Percentiles rank a stretch among this genome's conserved stretches.
Evolutionary conservation across 768 basidiomycete species (phyloP).

Genomic region (Coprinellus micaceus): DNA sequence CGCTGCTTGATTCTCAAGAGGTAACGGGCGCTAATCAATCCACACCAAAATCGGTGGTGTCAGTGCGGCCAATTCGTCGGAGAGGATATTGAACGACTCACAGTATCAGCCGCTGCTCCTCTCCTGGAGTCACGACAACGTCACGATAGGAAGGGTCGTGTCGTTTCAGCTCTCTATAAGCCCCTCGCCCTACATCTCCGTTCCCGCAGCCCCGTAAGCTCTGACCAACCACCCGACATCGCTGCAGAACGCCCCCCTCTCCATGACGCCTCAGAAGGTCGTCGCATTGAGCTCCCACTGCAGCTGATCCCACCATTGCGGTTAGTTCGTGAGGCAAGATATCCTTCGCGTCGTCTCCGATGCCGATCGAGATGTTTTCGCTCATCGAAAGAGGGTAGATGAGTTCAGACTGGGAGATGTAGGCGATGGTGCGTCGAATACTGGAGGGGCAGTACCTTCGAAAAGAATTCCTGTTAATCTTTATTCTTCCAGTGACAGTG

Average conservation of each 20-base stretch:
- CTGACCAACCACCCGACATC: conserved; percentile 24
- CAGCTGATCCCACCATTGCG: conserved; percentile 20
- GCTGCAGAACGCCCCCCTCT: conserved; percentile 32
- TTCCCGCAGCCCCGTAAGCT: conserved; percentile 27
- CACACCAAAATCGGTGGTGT: no score
- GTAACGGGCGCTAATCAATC: conserved; percentile 42
- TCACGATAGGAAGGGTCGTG: conserved; percentile 17
- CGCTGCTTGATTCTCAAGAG: conserved; percentile 32
- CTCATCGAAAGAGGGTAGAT: conserved; percentile 30
- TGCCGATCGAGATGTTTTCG: conserved; percentile 31
- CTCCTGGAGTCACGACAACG: conserved; percentile 30
- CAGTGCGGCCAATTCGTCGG: background rate
- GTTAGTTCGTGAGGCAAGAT: background rate
- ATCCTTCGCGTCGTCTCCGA: conserved; percentile 3
- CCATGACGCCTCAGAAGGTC: conserved; percentile 32
- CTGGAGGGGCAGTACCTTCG: conserved; percentile 25
- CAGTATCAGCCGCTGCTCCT: conserved; percentile 40
- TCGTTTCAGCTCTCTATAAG: conserved; percentile 24
- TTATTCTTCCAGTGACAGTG: conserved; percentile 34
- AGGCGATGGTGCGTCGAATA: conserved; percentile 37
- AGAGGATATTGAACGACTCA: conserved; percentile 21
- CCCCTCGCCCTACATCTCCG: conserved; percentile 22
- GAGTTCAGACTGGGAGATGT: conserved; percentile 38
- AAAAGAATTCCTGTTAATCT: conserved; percentile 37
- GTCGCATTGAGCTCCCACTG: conserved; percentile 30